These are phyloP conservation scores for Podospora comata DNA, from an alignment of 495 filamentous ascomycete species.

Conservation along the genomic window DNA sequence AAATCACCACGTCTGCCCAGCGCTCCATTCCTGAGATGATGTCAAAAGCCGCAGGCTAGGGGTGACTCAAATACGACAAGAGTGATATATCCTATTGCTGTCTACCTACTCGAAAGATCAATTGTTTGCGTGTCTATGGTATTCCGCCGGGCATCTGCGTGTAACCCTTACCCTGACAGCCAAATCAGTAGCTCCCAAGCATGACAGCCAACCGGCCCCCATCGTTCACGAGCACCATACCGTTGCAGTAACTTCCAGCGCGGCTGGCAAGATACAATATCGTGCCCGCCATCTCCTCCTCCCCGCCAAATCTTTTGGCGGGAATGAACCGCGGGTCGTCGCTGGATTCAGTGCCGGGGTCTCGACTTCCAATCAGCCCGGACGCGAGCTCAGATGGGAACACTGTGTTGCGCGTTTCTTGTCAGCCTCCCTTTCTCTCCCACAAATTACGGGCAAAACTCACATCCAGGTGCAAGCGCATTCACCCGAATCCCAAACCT, in stretches of 20 bases:
- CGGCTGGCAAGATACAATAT: conserved; percentile 56
- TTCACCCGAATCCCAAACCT: conserved; percentile 47
- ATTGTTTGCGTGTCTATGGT: too few relatives aligned
- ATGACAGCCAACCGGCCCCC: conserved; percentile 52
- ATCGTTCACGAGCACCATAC: conserved; percentile 53
- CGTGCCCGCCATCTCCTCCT: conserved; percentile 57
- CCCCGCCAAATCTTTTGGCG: conserved; percentile 46
- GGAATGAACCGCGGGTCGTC: conserved; percentile 46
- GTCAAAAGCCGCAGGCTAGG: too few relatives aligned
- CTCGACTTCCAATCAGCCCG: conserved; percentile 35
- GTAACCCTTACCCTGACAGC: too few relatives aligned
- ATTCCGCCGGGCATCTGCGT: too few relatives aligned
- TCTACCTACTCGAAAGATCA: too few relatives aligned
- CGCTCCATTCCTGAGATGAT: too few relatives aligned
- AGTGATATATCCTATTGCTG: too few relatives aligned
- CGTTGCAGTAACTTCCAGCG: conserved; percentile 58
- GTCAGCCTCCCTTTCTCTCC: conserved; percentile 18
- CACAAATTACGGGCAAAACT: conserved; percentile 19
- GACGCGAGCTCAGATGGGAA: conserved; percentile 57
- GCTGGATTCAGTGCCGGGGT: conserved; percentile 38
- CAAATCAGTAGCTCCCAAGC: conserved; percentile 43
- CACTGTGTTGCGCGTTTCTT: conserved; percentile 29
- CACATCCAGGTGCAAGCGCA: conserved; percentile 19
- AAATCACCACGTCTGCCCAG: too few relatives aligned
- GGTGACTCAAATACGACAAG: too few relatives aligned